Conservation (phyloP, 441 rosid genomes). For the Raphanus hybrid region DNA sequence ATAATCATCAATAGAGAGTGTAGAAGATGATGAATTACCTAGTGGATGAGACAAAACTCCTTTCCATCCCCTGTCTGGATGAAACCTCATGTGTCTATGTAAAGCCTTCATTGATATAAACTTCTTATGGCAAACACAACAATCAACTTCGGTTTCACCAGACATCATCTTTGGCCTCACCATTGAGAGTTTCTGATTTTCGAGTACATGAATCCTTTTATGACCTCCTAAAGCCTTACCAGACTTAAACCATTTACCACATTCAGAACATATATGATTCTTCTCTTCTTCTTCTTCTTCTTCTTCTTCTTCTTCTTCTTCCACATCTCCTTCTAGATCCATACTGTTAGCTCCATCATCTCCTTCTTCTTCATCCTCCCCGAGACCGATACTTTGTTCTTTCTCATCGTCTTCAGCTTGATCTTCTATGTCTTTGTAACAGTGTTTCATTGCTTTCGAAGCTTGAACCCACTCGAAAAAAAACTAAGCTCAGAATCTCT, state of each 20-base stretch:
- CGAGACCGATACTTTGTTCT: constrained; percentile 2
- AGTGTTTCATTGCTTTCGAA: background rate
- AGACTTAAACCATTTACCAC: constrained; percentile 49
- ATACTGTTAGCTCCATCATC: constrained; percentile 17
- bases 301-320: constrained; percentile 33
- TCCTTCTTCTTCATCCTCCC: constrained; percentile 4
- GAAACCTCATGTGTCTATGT: constrained; percentile 67
- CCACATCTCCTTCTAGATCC: constrained; percentile 25
- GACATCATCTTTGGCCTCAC: background rate
- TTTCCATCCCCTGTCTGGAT: constrained; percentile 56
- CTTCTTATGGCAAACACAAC: constrained; percentile 45
- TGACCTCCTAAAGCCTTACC: constrained; percentile 63
- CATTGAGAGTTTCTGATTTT: constrained; percentile 11
- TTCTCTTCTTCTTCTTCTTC: constrained; percentile 35
- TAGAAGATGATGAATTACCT: constrained; percentile 34
- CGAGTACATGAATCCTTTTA: constrained; percentile 37
- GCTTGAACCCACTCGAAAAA: background rate
- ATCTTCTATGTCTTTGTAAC: background rate
- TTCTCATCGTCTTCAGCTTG: constrained; percentile 4
- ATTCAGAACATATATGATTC: constrained; percentile 44
- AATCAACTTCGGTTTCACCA: constrained; percentile 29
- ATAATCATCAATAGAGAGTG: constrained; percentile 41
- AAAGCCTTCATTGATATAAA: constrained; percentile 53
- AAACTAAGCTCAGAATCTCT: background rate
- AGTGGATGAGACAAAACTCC: constrained; percentile 43